Percentiles rank a stretch among this genome's conserved stretches.
These are phyloP conservation scores for Aureobasidium vineae DNA, from an alignment of 2,329 filamentous ascomycete species.

Conservation along the genomic window DNA sequence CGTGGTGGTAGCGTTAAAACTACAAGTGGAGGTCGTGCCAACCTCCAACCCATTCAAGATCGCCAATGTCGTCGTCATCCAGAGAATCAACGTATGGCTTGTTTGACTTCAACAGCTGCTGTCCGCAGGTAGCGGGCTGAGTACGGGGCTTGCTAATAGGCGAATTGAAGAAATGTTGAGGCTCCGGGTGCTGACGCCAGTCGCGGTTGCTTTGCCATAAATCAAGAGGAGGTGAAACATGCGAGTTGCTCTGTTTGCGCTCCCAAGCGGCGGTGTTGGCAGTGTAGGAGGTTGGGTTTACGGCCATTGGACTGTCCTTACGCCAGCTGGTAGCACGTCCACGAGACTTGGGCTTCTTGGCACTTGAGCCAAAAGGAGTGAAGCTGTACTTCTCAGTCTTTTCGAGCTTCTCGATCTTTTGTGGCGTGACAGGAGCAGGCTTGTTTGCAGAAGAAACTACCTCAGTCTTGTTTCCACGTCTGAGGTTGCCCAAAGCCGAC, in stretches of 20 bases:
- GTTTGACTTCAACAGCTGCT: conserved; percentile 32
- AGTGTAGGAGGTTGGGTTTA: conserved; percentile 35
- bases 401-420: conserved; percentile 33
- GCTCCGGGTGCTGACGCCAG: conserved; percentile 47
- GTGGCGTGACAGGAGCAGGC: conserved; percentile 33
- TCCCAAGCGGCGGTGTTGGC: conserved; percentile 40
- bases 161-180: conserved; percentile 27
- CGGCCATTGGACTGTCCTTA: conserved; percentile 33
- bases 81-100: conserved; percentile 34
- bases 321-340: conserved; percentile 38
- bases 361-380: conserved; percentile 37
- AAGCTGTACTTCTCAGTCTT: conserved; percentile 36
- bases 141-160: conserved; percentile 27
- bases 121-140: conserved; percentile 28
- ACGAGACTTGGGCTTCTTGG: conserved; percentile 37
- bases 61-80: conserved; percentile 63
- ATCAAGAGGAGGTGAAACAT: conserved; percentile 29
- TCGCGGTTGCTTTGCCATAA: conserved; percentile 49
- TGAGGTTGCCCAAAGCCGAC: conserved; percentile 80
- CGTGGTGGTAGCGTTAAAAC: conserved; percentile 36
- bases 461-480: conserved; percentile 60
- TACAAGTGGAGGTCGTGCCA: conserved; percentile 71
- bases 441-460: conserved; percentile 44
- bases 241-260: conserved; percentile 32
- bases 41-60: conserved; percentile 93